These are phyloP conservation scores for Yarrowia sp. DNA, from an alignment of 805 yeast species.

Conservation along the genomic window DNA sequence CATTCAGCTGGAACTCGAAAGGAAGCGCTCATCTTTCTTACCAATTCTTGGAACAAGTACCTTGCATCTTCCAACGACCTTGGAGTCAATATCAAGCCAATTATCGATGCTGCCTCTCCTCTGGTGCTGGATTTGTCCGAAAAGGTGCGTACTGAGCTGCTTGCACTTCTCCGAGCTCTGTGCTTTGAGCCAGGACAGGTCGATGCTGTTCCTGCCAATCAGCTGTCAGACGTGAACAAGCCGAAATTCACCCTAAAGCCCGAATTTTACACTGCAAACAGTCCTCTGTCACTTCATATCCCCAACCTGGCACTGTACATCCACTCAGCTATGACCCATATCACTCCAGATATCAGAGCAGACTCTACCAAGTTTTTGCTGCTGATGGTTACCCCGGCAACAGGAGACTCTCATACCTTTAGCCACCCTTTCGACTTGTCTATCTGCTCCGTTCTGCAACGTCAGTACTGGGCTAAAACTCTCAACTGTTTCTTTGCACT, in stretches of 20 bases:
- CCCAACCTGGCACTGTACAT: constrained; percentile 57
- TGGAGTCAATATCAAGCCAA: constrained; percentile 54
- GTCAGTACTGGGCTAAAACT: constrained; percentile 67
- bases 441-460: constrained; percentile 53
- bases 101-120: constrained; percentile 59
- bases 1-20: constrained; percentile 68
- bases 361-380: constrained; percentile 63
- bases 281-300: constrained; percentile 41
- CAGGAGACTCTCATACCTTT: constrained; percentile 35
- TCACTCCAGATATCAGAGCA: constrained; percentile 68
- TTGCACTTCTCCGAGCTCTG: constrained; percentile 41
- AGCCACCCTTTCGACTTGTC: constrained; percentile 53
- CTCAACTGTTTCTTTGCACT: constrained; percentile 65
- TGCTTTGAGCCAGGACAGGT: constrained; percentile 28
- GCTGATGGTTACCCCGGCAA: constrained; percentile 10
- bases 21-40: constrained; percentile 60
- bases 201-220: constrained; percentile 1
- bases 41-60: constrained; percentile 14
- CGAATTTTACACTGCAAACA: constrained; percentile 11
- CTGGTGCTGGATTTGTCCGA: constrained; percentile 64
- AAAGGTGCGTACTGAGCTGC: constrained; percentile 61
- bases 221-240: neutral
- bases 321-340: constrained; percentile 92
- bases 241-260: constrained; percentile 16
- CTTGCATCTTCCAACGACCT: constrained; percentile 51